Conservation (phyloP, 306 rosid species). For the Senna tora region DNA sequence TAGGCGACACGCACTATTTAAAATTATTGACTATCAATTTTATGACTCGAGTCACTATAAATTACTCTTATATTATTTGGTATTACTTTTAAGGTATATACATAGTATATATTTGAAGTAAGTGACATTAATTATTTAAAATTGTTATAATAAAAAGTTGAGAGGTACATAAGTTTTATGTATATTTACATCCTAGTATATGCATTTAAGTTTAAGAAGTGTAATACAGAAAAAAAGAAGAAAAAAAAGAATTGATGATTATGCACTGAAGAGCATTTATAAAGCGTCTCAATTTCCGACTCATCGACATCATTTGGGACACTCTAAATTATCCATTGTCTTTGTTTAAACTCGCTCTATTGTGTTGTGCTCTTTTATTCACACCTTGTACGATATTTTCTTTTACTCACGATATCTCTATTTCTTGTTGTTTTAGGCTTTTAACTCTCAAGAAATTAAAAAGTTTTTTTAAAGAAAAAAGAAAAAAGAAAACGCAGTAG, state of each 20-base stretch:
- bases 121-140: no score
- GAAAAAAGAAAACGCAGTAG: background rate
- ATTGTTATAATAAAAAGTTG: no score
- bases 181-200: no score
- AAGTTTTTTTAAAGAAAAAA: conserved; percentile 13
- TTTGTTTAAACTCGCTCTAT: conserved; percentile 7
- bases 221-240: no score
- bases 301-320: conserved; percentile 8
- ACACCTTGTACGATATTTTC: conserved; percentile 1
- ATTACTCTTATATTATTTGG: no score
- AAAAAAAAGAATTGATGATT: background rate
- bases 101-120: no score
- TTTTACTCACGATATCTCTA: background rate
- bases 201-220: no score
- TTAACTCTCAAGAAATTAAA: background rate
- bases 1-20: no score
- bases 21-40: no score
- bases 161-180: no score
- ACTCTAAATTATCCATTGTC: background rate
- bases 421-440: background rate
- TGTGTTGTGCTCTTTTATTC: background rate
- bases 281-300: background rate
- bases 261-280: conserved; percentile 26
- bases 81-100: no score
- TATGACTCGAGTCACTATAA: no score